These are phyloP conservation scores for Adansonia gregorii DNA, from an alignment of 441 rosid species.

Conservation along the genomic window DNA sequence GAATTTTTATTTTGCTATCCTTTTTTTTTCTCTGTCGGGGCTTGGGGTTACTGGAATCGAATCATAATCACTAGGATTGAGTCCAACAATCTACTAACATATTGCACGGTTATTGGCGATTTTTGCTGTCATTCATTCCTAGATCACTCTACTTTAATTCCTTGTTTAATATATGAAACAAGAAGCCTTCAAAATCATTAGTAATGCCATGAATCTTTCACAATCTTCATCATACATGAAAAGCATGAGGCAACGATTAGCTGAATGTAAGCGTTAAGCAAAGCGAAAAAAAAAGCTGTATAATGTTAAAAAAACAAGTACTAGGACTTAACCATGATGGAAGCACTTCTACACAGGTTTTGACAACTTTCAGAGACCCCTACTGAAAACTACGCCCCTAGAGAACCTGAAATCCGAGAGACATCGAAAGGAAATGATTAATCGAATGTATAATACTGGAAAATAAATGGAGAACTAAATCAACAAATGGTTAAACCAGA, in stretches of 20 bases:
- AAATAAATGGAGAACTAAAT: not conserved
- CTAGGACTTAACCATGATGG: not conserved
- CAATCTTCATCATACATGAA: not conserved
- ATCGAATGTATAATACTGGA: not conserved
- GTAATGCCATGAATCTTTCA: not conserved
- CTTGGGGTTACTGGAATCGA: not conserved
- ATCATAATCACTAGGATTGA: not conserved
- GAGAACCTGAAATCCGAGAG: constrained; percentile 15
- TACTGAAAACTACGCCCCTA: not conserved
- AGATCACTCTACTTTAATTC: not conserved
- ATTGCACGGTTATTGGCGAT: no score
- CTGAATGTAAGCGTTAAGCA: not conserved
- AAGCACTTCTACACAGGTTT: not conserved
- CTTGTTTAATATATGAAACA: not conserved
- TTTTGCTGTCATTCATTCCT: not conserved
- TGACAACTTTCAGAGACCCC: not conserved
- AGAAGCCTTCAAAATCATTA: not conserved
- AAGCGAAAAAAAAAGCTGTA: not conserved
- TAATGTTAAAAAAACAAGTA: constrained; percentile 13
- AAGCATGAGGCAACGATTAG: not conserved
- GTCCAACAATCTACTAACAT: no score
- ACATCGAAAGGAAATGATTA: not conserved
- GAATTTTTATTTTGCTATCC: not conserved
- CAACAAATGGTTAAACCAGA: not conserved
- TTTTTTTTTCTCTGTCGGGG: not conserved